Evolutionary conservation across 805 yeast genomes (phyloP).

Genomic region (Sugiyamaella marilandica): DNA sequence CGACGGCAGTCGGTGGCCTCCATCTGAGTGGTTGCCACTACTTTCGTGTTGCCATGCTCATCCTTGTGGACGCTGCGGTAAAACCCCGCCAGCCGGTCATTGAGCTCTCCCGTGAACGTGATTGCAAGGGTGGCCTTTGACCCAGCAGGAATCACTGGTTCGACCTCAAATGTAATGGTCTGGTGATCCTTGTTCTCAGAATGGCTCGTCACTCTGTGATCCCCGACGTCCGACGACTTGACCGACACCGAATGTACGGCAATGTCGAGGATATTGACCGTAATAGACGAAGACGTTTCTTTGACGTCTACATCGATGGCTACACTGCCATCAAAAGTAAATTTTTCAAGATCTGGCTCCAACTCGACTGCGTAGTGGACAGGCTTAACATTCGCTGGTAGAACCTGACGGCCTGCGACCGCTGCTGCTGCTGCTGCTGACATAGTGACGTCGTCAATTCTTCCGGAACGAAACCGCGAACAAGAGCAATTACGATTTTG

Average conservation of each 20-base stretch:
- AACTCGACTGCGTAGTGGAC: constrained; percentile 63
- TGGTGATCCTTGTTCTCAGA: constrained; percentile 50
- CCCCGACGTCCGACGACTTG: constrained; percentile 29
- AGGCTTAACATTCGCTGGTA: constrained; percentile 68
- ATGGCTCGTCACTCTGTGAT: constrained; percentile 24
- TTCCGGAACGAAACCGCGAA: constrained; percentile 1
- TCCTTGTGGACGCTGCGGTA: constrained; percentile 59
- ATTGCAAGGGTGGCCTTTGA: constrained; percentile 54
- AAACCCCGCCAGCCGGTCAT: constrained; percentile 70
- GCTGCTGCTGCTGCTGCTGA: background rate
- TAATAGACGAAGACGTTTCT: constrained; percentile 41
- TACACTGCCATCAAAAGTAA: constrained; percentile 32
- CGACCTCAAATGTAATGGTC: constrained; percentile 56
- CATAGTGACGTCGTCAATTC: background rate
- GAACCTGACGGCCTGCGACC: constrained; percentile 36
- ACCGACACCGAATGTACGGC: constrained; percentile 47
- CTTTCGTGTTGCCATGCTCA: constrained; percentile 47
- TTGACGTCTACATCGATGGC: constrained; percentile 43
- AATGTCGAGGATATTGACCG: constrained; percentile 61
- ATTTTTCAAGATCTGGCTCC: constrained; percentile 52
- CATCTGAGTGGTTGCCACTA: constrained; percentile 64
- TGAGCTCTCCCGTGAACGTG: constrained; percentile 51
- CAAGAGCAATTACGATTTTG: constrained; percentile 7
- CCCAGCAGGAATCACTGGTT: constrained; percentile 33
- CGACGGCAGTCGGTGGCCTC: constrained; percentile 75